phyloP scores from a whole-genome alignment of 1,284 basidiomycete species.

The Pseudozyma tsukubaensis region DNA sequence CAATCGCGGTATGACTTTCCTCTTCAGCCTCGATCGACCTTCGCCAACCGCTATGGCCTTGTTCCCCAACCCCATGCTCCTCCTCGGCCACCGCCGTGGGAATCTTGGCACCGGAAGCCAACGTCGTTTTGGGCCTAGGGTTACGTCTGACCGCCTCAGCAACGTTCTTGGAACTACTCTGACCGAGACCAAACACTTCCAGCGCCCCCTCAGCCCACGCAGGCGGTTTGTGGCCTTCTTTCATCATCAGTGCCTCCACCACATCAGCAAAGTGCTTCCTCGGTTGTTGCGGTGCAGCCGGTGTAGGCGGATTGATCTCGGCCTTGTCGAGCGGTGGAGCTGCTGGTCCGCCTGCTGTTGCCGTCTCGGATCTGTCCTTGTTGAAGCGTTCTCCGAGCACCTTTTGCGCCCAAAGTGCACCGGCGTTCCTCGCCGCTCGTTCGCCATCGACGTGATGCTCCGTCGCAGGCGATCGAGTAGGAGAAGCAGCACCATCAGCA shows the following conservation, averaged over 20 bases:
- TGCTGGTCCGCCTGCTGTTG: conserved; percentile 6
- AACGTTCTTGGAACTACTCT: conserved; percentile 57
- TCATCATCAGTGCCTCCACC: conserved; percentile 61
- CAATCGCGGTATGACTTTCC: conserved; percentile 35
- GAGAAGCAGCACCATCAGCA: conserved; percentile 17
- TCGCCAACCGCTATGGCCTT: conserved; percentile 4
- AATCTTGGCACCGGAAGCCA: conserved; percentile 43
- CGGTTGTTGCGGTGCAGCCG: conserved; percentile 11
- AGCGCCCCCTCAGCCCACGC: conserved; percentile 65
- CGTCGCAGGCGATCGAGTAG: conserved; percentile 6
- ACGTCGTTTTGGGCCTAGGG: conserved; percentile 37
- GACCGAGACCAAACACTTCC: conserved; percentile 62
- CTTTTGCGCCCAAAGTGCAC: conserved; percentile 61
- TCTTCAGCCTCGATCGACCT: conserved; percentile 33
- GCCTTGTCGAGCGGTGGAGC: conserved; percentile 1
- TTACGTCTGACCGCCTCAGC: conserved; percentile 56
- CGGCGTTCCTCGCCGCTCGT: conserved; percentile 57
- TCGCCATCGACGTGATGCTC: conserved; percentile 48
- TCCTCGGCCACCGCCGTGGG: conserved; percentile 58
- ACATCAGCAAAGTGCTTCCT: conserved; percentile 58
- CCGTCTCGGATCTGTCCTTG: conserved; percentile 25
- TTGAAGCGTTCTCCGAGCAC: conserved; percentile 59
- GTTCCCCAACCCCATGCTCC: conserved; percentile 7
- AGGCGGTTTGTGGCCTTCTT: conserved; percentile 59
- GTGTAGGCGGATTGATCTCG: conserved; percentile 5